These are phyloP conservation scores for Penicillium nucicola DNA, from an alignment of 495 filamentous ascomycete species.

Conservation along the genomic window DNA sequence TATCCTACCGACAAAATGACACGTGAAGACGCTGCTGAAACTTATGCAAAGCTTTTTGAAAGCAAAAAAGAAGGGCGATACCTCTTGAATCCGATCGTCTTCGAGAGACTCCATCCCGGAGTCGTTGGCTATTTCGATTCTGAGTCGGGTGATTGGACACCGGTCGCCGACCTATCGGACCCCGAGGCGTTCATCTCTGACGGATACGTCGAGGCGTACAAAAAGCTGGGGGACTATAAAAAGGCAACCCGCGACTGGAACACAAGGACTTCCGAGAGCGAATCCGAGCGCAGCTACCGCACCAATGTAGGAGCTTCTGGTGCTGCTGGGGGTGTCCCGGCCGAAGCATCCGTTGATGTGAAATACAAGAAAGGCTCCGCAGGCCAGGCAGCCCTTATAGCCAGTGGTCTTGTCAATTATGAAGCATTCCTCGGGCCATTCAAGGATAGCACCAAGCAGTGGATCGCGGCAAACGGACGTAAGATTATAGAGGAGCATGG, in stretches of 20 bases:
- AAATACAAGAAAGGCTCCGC: conserved; percentile 7
- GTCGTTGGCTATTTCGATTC: conserved; percentile 11
- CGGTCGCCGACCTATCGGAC: conserved; percentile 10
- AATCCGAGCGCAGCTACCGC: conserved; percentile 1
- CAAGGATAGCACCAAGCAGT: conserved; percentile 7
- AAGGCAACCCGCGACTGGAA: conserved; percentile 4
- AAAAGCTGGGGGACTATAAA: background rate
- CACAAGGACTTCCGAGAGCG: conserved; percentile 1
- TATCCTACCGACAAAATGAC: too few species aligned
- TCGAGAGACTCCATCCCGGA: conserved; percentile 11
- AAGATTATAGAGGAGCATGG: too few species aligned
- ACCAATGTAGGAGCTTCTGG: conserved; percentile 6
- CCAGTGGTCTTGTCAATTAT: background rate
- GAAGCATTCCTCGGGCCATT: conserved; percentile 2
- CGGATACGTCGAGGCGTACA: background rate
- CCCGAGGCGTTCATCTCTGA: conserved; percentile 8
- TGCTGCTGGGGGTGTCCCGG: conserved; percentile 4
- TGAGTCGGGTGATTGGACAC: conserved; percentile 2
- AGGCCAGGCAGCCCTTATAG: conserved; percentile 9
- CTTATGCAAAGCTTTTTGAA: too few species aligned
- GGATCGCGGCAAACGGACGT: background rate
- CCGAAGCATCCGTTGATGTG: too few species aligned
- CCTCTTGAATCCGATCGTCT: too few species aligned
- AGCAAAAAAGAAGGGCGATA: too few species aligned
- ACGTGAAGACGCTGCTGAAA: too few species aligned